These are phyloP conservation scores for Pseudogymnoascus sp. DNA, from an alignment of 2,329 filamentous ascomycete genomes.

Conservation along the genomic window DNA sequence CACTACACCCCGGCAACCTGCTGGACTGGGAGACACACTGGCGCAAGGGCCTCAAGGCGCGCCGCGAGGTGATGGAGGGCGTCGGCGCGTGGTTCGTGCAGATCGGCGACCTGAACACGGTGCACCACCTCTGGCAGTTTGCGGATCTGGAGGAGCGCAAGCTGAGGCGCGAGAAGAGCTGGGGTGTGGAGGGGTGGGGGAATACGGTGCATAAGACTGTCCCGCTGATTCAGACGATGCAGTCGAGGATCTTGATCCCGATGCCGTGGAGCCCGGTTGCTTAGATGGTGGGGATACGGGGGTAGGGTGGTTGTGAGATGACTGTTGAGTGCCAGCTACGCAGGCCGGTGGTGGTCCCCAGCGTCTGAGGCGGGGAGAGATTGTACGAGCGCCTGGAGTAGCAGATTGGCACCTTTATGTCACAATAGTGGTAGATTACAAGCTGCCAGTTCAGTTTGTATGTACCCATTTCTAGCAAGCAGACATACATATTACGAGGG, in stretches of 20 bases:
- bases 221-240: conserved; percentile 92
- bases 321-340: neutral
- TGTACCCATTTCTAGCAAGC: conserved; percentile 3
- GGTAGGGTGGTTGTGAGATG: conserved; percentile 10
- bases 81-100: conserved; percentile 98
- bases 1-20: conserved; percentile 87
- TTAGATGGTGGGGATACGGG: conserved; percentile 33
- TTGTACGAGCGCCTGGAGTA: neutral
- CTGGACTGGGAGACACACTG: conserved; percentile 99
- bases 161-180: conserved; percentile 84
- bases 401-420: conserved; percentile 1
- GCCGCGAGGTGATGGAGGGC: conserved; percentile 96
- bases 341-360: neutral
- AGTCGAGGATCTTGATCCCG: conserved; percentile 84
- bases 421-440: conserved; percentile 1
- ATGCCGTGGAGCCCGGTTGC: conserved; percentile 95
- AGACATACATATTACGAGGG: neutral
- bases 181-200: conserved; percentile 90
- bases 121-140: conserved; percentile 98
- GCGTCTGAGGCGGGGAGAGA: neutral
- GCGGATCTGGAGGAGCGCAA: conserved; percentile 93
- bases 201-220: conserved; percentile 98
- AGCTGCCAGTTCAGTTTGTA: conserved; percentile 3
- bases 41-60: conserved; percentile 82
- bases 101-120: conserved; percentile 93